Conservation (phyloP, 179 eudicot species). For the Gypsophila paniculata region DNA sequence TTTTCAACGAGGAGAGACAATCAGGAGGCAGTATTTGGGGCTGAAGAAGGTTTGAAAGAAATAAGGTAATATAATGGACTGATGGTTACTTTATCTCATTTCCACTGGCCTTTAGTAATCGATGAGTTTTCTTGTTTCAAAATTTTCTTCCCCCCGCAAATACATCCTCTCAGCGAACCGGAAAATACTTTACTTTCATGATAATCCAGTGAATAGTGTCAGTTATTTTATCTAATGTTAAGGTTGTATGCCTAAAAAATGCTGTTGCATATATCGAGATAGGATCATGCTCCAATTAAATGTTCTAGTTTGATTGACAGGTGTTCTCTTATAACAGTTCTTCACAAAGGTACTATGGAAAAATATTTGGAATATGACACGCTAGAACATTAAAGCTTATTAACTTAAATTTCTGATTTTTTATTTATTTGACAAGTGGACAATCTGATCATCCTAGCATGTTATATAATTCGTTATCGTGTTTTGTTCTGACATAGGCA, state of each 20-base stretch:
- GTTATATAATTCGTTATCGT: neutral
- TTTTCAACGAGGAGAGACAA: conserved; percentile 88
- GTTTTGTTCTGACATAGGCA: neutral
- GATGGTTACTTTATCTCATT: neutral
- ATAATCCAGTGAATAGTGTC: neutral
- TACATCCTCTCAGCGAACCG: neutral
- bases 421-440: neutral
- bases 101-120: neutral
- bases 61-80: conserved; percentile 70
- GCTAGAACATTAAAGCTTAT: neutral
- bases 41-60: conserved; percentile 94
- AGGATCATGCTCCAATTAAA: conserved; percentile 1
- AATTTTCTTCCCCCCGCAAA: neutral
- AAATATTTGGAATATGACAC: neutral
- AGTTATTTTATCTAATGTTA: neutral
- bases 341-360: neutral
- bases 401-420: conserved; percentile 1
- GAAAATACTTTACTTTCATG: conserved; percentile 1
- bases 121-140: conserved; percentile 1
- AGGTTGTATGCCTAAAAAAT: neutral
- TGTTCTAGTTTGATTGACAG: neutral
- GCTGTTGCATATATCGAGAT: conserved; percentile 12
- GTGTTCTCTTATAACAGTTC: neutral
- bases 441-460: neutral
- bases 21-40: conserved; percentile 94